phyloP scores from a whole-genome alignment of 1,284 basidiomycete species.

The Termitomyces sp. region DNA sequence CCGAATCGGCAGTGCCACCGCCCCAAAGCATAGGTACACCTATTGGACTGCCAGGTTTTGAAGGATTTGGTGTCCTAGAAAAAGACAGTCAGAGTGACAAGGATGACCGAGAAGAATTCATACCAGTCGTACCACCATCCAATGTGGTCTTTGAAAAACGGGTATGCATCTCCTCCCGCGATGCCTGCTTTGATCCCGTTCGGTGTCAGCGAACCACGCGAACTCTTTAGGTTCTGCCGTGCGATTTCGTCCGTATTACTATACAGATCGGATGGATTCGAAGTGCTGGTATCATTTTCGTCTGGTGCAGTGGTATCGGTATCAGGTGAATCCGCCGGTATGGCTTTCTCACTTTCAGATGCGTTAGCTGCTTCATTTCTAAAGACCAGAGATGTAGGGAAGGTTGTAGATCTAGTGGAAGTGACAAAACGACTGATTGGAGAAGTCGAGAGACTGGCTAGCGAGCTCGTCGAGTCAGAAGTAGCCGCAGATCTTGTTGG shows the following conservation, averaged over 20 bases:
- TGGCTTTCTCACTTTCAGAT: neutral
- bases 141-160: conserved; percentile 31
- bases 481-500: neutral
- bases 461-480: neutral
- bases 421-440: conserved; percentile 7
- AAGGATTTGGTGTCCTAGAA: conserved; percentile 32
- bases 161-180: conserved; percentile 36
- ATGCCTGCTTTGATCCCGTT: conserved; percentile 39
- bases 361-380: neutral
- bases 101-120: conserved; percentile 3
- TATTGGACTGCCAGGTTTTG: conserved; percentile 30
- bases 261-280: neutral
- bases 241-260: neutral
- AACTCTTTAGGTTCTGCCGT: neutral
- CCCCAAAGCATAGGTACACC: conserved; percentile 43
- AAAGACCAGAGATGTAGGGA: neutral
- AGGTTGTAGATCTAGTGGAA: neutral
- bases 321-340: neutral
- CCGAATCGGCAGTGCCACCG: conserved; percentile 29
- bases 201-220: conserved; percentile 24
- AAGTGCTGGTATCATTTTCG: neutral
- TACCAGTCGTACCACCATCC: conserved; percentile 45
- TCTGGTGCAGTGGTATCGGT: neutral
- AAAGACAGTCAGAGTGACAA: neutral
- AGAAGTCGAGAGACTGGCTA: neutral